Evolutionary conservation across 73 alveolate genomes (phyloP), one percentile per base, ranked within the genome.

Genomic region (Paramecium sonneborni): DNA sequence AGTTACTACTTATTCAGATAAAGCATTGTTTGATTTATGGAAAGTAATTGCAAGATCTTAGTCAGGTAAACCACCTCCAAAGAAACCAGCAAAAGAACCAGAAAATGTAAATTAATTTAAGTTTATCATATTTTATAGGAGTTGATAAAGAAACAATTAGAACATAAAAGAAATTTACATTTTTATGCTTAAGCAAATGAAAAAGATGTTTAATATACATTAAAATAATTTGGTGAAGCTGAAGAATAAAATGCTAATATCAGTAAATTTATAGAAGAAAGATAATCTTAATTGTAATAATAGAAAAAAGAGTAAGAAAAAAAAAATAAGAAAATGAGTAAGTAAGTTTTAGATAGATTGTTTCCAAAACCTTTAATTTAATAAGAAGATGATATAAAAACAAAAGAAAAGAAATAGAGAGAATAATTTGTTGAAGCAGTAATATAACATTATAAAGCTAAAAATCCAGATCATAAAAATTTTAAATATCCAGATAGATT

Each of bases 241-340:
- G 69, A 79, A 44, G 90, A 79, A 79, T 43, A 46, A 43, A 39
- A 39, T 23, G 69, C 74, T 5, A 79, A 79, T 24, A 79, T 69
- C 12, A 37, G 74, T 5, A 38, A 68, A 69, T 88, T 88, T 68
- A 21, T 87, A 28, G 76, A 70, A 23, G 94, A 88, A 44, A 70
- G 91, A 76, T 2, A 88, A 69, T 43, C 68, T 12, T 30, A 88
- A 79, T 56, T 76, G 58, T 93, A 85, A 58, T 57, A 55, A 92
- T 70, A 58, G 69, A 97, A 93, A 52, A 95, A 95, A 58, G 93
- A 94, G 55, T 90, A 92, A 76, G 55, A 92, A 37, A 85, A 62
- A 43, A 76, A 52, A 62, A 62, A 62, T 18, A 82, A 88, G 28
- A 41, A 86, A n/a, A 56, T 35, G 55, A 86, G 85, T 32, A 86